Evolutionary conservation across 129 eudicot genomes (phyloP), one percentile per base, ranked within the genome.

Genomic region (Erigeron canadensis): DNA sequence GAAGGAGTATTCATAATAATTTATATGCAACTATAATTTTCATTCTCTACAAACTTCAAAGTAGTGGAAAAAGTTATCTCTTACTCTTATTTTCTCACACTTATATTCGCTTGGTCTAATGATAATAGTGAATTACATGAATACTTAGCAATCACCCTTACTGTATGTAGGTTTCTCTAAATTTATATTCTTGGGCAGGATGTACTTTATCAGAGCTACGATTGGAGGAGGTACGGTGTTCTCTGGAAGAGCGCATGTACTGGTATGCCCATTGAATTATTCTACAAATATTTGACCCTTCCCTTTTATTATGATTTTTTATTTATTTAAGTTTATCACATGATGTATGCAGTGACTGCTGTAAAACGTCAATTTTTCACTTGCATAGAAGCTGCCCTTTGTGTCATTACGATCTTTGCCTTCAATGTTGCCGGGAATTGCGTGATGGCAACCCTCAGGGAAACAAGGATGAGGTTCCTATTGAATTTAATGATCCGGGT

Each of bases 321-420:
- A 37, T 22, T 69, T 59, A 23, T 18, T 16, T 9, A 5, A 48
- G 55, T 13, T 73, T 57, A 10, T 17, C 48, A 41, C 7, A 10
- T 63, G 34, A 59, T 51, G 10, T 48, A 60, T 79, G 85, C 89
- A 88, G 95, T 58, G 76, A 85, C 81, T 77, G 80, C 80, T 88
- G 95, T 62, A 75, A 78, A 51, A 88, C 95, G n/a, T 80, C 88
- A 18, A 43, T 89, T 56, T 74, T 54, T 63, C 89, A 89, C 77
- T 75, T 79, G 76, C 88, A 81, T 68, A 76, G 96, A 62, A 84
- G 79, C 80, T 89, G 96, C 65, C 80, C 86, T 15, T 37, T 8
- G n/a, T 86, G 92, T 76, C 75, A 79, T 12, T 89, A 86, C 75
- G 92, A 89, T 40, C 82, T 86, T 42, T 89, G 96, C 70, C 87